Evolutionary conservation across 2,329 filamentous ascomycete genomes (phyloP).

Genomic region (Whalleya microplaca): DNA sequence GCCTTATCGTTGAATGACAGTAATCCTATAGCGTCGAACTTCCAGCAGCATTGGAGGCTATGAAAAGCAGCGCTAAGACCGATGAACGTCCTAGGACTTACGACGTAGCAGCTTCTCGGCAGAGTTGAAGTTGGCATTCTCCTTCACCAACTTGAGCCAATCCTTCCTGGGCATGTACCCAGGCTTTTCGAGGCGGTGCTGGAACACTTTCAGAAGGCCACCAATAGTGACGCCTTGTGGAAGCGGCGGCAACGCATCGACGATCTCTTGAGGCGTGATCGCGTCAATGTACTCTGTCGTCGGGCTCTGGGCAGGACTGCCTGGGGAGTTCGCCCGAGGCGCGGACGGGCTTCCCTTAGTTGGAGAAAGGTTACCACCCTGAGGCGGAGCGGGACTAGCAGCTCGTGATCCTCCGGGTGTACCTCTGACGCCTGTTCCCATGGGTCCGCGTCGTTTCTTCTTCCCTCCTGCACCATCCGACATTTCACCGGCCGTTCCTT

Average conservation of each 20-base stretch:
- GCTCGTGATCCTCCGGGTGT: slow-evolving; percentile 65
- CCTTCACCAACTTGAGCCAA: slow-evolving; percentile 64
- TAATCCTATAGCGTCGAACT: not conserved
- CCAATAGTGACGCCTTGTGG: slow-evolving; percentile 57
- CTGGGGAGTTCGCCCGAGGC: slow-evolving; percentile 40
- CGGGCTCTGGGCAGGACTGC: slow-evolving; percentile 25
- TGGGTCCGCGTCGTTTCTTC: slow-evolving; percentile 53
- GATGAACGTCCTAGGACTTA: slow-evolving; percentile 37
- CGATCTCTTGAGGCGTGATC: slow-evolving; percentile 57
- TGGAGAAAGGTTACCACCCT: slow-evolving; percentile 40
- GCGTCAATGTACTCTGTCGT: slow-evolving; percentile 24
- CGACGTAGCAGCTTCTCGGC: slow-evolving; percentile 59
- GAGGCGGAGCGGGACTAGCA: slow-evolving; percentile 58
- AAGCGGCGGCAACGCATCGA: slow-evolving; percentile 55
- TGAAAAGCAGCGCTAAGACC: not conserved
- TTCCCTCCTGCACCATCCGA: slow-evolving; percentile 59
- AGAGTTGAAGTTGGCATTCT: slow-evolving; percentile 54
- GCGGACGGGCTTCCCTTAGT: slow-evolving; percentile 17
- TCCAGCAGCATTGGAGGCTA: not conserved
- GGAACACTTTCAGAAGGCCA: slow-evolving; percentile 58
- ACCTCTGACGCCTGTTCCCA: slow-evolving; percentile 46
- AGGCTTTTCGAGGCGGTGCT: slow-evolving; percentile 54
- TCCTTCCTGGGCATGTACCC: slow-evolving; percentile 56
- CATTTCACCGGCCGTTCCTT: slow-evolving; percentile 71
- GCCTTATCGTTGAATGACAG: not conserved